Base-by-base conservation (phyloP, 2,329 filamentous ascomycete species). In the Beauveria caledonica region DNA sequence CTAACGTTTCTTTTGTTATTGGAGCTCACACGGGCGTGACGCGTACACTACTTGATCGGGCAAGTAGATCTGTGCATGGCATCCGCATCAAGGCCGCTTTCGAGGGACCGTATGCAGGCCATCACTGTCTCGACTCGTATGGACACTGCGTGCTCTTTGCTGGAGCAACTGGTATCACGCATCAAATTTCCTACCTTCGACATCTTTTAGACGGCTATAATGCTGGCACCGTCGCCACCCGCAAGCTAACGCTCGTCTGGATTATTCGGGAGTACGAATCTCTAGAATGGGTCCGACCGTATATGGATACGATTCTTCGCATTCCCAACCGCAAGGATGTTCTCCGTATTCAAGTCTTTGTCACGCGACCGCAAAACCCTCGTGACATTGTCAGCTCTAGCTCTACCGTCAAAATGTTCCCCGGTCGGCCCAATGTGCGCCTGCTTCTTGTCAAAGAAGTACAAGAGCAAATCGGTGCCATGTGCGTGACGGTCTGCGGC, bases 111-210 rank as follows among this genome's bases (percentile, higher is more conserved):
- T 97, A 97, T 71, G 87, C 85, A 5, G 87, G 87, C 46, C 87
- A 91, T 70, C 88, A 96, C 74, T 86, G 86, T 63, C 86, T 97
- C 64, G 87, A 92, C 73, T 97, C 92, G 8, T 97, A 97, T 73
- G 93, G 94, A 44, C 94, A 95, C 48, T 86, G 87, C 49, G 84
- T 99, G 64, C 86, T 99, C 60, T 92, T 97, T 70, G 92, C 93
- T 13, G 92, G 92, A 60, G 90, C 93, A 61, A 92, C 94, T 5
- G 94, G 94, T 63, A 97, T 99, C 74, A 96, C 93, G 1, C 93
- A 97, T 72, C 92, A 96, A 71, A 84, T 97, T 33, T 90, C 92
- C 39, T 96, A 95, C 72, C 82, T 97, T 9, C 87, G 86, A 60
- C 87, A 94, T 56, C 78, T 93, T 5, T 81, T 93, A 62, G 76